Evolutionary conservation across 306 rosid species (phyloP).

Genomic region (Prinsepia uniflora): DNA sequence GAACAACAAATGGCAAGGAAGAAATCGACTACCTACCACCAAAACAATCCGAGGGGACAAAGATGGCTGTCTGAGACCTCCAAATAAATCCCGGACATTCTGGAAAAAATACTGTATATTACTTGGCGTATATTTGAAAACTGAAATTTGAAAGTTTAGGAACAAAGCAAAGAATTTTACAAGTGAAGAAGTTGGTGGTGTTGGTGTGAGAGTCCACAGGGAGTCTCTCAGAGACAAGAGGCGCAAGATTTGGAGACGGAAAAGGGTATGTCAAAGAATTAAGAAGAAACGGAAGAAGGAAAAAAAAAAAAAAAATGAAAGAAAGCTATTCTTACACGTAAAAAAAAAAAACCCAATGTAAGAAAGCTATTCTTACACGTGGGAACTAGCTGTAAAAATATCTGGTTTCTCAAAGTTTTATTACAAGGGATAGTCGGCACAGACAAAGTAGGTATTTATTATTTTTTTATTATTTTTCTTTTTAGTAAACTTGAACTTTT

Average conservation of each 20-base stretch:
- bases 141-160: neutral
- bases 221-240: slow-evolving; percentile 15
- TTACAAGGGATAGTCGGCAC: neutral
- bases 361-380: neutral
- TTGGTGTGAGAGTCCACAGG: slow-evolving; percentile 30
- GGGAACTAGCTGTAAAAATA: slow-evolving; percentile 5
- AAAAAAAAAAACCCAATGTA: neutral
- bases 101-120: neutral
- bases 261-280: slow-evolving; percentile 3
- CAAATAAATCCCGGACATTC: slow-evolving; percentile 41
- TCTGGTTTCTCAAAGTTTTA: neutral
- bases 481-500: no score
- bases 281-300: slow-evolving; percentile 12
- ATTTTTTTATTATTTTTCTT: no score
- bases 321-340: neutral
- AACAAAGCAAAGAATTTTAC: slow-evolving; percentile 42
- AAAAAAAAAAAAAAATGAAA: neutral
- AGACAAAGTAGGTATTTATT: no score
- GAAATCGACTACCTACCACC: slow-evolving; percentile 50
- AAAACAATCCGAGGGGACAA: slow-evolving; percentile 57
- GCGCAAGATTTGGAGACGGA: slow-evolving; percentile 24
- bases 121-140: neutral
- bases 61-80: slow-evolving; percentile 40
- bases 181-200: slow-evolving; percentile 12
- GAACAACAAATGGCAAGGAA: neutral